Conservation (phyloP, 305 asterid species). For the Ruellia speciosa region DNA sequence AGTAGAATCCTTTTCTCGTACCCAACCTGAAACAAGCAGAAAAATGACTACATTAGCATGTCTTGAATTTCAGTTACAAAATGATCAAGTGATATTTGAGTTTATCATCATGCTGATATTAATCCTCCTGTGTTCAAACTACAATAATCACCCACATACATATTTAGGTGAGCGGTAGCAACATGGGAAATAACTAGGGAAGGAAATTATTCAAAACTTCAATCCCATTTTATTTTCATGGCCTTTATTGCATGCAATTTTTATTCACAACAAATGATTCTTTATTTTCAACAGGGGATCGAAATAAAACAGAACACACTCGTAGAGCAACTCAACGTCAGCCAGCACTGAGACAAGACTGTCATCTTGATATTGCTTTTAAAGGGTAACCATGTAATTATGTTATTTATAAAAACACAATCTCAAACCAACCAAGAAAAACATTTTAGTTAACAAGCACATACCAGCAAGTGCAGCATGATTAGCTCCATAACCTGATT, state of each 20-base stretch:
- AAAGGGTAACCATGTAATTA: constrained; percentile 1
- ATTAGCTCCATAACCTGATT: constrained; percentile 89
- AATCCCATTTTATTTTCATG: no score
- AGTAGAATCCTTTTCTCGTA: constrained; percentile 81
- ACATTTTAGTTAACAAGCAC: constrained; percentile 7
- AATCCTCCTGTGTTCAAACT: background rate
- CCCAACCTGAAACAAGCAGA: constrained; percentile 56
- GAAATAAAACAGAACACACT: constrained; percentile 8
- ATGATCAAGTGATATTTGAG: background rate
- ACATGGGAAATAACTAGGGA: no score
- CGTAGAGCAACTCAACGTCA: constrained; percentile 9
- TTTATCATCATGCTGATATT: background rate
- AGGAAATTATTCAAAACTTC: no score
- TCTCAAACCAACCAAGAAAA: constrained; percentile 17
- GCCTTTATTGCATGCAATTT: background rate
- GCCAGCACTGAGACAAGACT: background rate
- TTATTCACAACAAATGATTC: background rate
- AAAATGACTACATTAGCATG: constrained; percentile 4
- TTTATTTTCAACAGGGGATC: background rate
- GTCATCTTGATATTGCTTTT: background rate
- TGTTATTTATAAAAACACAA: constrained; percentile 10
- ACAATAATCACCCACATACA: no score
- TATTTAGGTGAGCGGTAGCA: no score
- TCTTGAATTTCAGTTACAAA: constrained; percentile 11
- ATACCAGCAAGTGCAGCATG: constrained; percentile 92